Percentiles rank a stretch among this genome's conserved stretches.
These are phyloP conservation scores for Fusarium anthophilum DNA, from an alignment of 2,329 filamentous ascomycete species.

Conservation along the genomic window DNA sequence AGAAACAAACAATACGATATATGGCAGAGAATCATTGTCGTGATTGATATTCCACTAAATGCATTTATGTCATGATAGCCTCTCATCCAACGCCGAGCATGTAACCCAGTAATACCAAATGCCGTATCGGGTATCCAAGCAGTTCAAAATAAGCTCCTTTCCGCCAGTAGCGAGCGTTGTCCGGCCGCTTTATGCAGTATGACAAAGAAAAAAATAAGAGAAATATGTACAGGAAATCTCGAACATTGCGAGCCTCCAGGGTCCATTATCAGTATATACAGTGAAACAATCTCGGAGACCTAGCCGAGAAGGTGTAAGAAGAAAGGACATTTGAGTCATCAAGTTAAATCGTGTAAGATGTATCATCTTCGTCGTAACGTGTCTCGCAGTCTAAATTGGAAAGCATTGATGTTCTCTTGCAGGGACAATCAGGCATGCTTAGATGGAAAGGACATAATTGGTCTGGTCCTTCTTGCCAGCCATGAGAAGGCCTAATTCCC, in stretches of 20 bases:
- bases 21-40: constrained; percentile 29
- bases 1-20: not conserved
- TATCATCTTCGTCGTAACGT: constrained; percentile 23
- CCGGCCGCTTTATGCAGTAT: constrained; percentile 40
- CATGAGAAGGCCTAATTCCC: constrained; percentile 81
- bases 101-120: constrained; percentile 39
- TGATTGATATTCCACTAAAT: constrained; percentile 40
- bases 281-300: constrained; percentile 19
- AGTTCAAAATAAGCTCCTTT: constrained; percentile 36
- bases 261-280: constrained; percentile 38
- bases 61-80: constrained; percentile 37
- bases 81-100: constrained; percentile 43
- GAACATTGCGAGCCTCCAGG: not conserved
- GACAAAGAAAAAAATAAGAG: constrained; percentile 18
- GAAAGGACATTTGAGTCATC: constrained; percentile 27
- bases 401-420: constrained; percentile 6
- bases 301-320: constrained; percentile 15
- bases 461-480: constrained; percentile 80
- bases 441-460: constrained; percentile 82
- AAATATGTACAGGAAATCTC: constrained; percentile 37
- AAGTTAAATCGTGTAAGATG: constrained; percentile 34
- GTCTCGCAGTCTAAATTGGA: constrained; percentile 24
- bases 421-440: constrained; percentile 39
- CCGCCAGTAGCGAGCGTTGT: constrained; percentile 38
- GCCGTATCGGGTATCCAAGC: constrained; percentile 48